A percentile compares a stretch with the other conserved stretches of the same genome.
phyloP scores from a whole-genome alignment of 1,139 yeast genomes.

The Chernovozyma aurita region DNA sequence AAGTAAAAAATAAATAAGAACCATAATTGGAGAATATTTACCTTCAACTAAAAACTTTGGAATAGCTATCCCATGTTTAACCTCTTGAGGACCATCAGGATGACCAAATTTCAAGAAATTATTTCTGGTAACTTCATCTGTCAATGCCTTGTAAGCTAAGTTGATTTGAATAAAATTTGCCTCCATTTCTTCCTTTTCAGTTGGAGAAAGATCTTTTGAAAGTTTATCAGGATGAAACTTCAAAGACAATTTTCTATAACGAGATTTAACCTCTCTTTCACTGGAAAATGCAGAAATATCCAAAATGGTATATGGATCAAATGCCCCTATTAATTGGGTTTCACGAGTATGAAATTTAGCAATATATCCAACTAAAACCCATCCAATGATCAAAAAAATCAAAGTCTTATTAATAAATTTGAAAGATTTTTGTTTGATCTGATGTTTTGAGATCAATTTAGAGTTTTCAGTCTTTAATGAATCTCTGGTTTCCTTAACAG shows the following conservation, averaged over 20 bases:
- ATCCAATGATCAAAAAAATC: slow-evolving; percentile 54
- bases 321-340: slow-evolving; percentile 44
- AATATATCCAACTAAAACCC: slow-evolving; percentile 57
- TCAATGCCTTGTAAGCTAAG: slow-evolving; percentile 90
- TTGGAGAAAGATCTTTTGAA: slow-evolving; percentile 60
- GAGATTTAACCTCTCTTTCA: slow-evolving; percentile 75
- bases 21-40: slow-evolving; percentile 63
- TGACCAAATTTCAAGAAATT: slow-evolving; percentile 88
- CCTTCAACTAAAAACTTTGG: slow-evolving; percentile 92
- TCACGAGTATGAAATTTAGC: slow-evolving; percentile 45
- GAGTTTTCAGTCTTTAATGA: slow-evolving; percentile 39
- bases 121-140: slow-evolving; percentile 81
- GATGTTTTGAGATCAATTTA: slow-evolving; percentile 37
- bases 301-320: slow-evolving; percentile 89
- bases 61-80: slow-evolving; percentile 94
- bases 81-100: slow-evolving; percentile 95
- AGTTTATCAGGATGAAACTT: slow-evolving; percentile 94
- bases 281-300: slow-evolving; percentile 65
- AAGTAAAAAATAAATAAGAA: slow-evolving; percentile 59
- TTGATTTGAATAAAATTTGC: slow-evolving; percentile 76
- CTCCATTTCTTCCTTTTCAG: slow-evolving; percentile 58
- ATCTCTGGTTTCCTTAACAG: slow-evolving; percentile 25
- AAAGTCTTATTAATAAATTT: slow-evolving; percentile 44
- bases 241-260: slow-evolving; percentile 80
- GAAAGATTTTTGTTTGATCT: slow-evolving; percentile 31